Conservation (phyloP, 495 filamentous ascomycete genomes). For the Ascodesmis nigricans region DNA sequence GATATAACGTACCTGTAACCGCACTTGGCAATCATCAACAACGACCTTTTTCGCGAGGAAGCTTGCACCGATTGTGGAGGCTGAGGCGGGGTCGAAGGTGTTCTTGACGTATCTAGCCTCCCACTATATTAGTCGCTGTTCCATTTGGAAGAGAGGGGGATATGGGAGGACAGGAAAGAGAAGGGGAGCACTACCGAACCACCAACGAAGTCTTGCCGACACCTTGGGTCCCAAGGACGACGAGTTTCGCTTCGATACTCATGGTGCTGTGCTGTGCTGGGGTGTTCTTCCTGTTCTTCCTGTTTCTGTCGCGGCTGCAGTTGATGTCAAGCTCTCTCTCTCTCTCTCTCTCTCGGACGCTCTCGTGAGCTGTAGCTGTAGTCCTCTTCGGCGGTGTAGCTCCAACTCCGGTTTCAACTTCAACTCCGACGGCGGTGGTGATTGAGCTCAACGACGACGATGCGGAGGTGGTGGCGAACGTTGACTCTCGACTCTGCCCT, state of each 20-base stretch:
- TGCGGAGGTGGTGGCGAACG: too few species aligned
- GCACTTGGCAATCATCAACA: constrained; percentile 39
- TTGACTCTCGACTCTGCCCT: too few species aligned
- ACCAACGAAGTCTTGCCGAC: constrained; percentile 91
- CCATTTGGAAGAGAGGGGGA: too few species aligned
- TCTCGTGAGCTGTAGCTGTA: too few species aligned
- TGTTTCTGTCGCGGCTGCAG: neutral
- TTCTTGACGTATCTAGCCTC: constrained; percentile 58
- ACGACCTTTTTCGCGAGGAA: constrained; percentile 85
- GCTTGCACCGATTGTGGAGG: constrained; percentile 75
- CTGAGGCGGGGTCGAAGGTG: constrained; percentile 46
- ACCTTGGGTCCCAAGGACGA: constrained; percentile 69
- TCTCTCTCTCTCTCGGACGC: too few species aligned
- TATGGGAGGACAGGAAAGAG: constrained; percentile 1
- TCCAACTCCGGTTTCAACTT: too few species aligned
- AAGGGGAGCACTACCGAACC: constrained; percentile 46
- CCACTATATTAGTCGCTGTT: too few species aligned
- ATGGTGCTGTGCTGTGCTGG: constrained; percentile 26
- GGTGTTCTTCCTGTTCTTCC: neutral
- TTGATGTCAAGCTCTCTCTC: too few species aligned
- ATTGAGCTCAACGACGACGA: too few species aligned
- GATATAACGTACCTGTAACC: constrained; percentile 27
- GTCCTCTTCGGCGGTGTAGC: too few species aligned
- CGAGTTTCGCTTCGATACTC: constrained; percentile 82
- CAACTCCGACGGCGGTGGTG: too few species aligned